phyloP scores from a whole-genome alignment of 768 basidiomycete genomes.

The Cubamyces lactineus region DNA sequence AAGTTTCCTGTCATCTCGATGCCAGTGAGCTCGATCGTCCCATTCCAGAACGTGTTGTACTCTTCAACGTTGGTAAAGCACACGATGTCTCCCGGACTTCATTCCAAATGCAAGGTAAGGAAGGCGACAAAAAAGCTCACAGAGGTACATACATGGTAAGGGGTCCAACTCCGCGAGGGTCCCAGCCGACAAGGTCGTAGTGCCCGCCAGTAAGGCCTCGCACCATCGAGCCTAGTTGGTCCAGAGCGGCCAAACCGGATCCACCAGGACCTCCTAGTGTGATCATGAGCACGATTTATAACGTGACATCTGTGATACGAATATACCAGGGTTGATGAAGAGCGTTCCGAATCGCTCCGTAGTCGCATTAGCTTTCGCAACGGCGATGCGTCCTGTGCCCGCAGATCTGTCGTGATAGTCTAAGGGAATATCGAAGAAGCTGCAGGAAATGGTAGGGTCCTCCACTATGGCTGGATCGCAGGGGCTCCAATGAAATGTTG shows the following conservation, averaged over 20 bases:
- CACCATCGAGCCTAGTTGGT: too few species aligned
- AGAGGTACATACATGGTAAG: background rate
- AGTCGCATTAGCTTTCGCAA: conserved; percentile 8
- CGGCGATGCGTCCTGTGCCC: background rate
- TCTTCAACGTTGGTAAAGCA: conserved; percentile 17
- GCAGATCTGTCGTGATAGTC: conserved; percentile 10
- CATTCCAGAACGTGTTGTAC: conserved; percentile 16
- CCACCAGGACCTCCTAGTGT: background rate
- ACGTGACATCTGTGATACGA: background rate
- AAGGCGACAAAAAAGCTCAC: background rate
- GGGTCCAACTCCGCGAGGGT: background rate
- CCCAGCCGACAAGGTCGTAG: conserved; percentile 4
- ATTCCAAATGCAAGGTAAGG: background rate
- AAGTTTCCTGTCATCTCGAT: conserved; percentile 18
- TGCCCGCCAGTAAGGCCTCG: background rate
- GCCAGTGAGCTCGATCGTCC: conserved; percentile 12
- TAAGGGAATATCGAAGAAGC: conserved; percentile 9
- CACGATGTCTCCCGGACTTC: conserved; percentile 14
- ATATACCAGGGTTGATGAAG: conserved; percentile 12
- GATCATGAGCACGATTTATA: background rate
- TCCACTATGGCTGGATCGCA: conserved; percentile 2
- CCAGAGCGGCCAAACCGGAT: too few species aligned
- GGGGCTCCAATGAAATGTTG: background rate
- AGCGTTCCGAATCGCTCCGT: conserved; percentile 1
- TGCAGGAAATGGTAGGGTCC: background rate